Percentiles rank a stretch among this genome's conserved stretches.
Conservation (phyloP, 345 rosid species). For the Eucalyptus brandiana region DNA sequence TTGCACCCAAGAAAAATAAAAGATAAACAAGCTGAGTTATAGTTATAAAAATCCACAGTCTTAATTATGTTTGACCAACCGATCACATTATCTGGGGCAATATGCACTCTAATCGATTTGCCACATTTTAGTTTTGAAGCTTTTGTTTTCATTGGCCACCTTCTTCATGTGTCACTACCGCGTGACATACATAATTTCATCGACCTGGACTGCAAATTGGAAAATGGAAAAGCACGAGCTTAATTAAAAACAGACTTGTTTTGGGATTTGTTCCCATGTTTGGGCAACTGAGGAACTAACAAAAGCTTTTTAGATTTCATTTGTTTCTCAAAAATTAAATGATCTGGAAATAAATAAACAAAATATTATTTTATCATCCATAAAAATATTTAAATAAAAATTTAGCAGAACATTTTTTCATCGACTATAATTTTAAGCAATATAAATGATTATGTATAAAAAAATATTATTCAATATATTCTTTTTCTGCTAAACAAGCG, state of each 20-base stretch:
- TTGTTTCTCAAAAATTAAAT: rapidly evolving
- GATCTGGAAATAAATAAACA: rapidly evolving
- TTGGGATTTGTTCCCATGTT: background rate
- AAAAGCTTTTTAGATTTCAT: background rate
- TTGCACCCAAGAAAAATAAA: background rate
- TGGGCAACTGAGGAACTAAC: background rate
- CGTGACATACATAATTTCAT: background rate
- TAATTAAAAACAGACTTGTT: background rate
- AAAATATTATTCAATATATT: background rate
- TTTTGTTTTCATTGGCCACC: background rate
- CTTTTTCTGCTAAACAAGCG: background rate
- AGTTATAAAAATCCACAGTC: background rate
- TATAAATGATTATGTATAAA: background rate
- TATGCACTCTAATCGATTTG: background rate
- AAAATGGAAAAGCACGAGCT: background rate
- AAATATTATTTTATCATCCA: background rate
- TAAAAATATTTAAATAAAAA: background rate
- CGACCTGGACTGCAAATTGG: rapidly evolving
- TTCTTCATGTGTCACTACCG: rapidly evolving
- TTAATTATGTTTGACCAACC: background rate
- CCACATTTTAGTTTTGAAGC: background rate
- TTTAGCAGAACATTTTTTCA: background rate
- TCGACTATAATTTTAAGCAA: too few species aligned
- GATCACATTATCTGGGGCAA: background rate
- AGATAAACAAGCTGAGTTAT: background rate